Percentiles rank a stretch among this genome's conserved stretches.
These are phyloP conservation scores for Colletotrichum australisinense DNA, from an alignment of 2,329 filamentous ascomycete species.

Conservation along the genomic window DNA sequence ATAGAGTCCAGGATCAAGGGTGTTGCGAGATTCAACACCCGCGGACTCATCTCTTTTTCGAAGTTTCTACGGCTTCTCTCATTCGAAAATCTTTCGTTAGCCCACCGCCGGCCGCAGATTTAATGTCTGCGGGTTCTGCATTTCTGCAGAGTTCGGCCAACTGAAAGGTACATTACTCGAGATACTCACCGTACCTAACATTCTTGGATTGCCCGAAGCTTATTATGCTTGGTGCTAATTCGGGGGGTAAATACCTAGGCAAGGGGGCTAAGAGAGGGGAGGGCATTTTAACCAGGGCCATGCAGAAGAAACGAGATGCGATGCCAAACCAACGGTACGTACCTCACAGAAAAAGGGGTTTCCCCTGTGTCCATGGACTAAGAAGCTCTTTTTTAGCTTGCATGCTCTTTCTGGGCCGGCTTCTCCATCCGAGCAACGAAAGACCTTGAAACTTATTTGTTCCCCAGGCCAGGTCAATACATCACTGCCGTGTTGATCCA, in stretches of 20 bases:
- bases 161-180: constrained; percentile 23
- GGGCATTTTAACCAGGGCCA: neutral
- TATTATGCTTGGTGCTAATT: constrained; percentile 8
- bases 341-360: neutral
- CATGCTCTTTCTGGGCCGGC: neutral
- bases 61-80: constrained; percentile 9
- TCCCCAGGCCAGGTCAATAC: neutral
- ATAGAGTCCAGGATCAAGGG: constrained; percentile 29
- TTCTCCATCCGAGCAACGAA: constrained; percentile 12
- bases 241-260: neutral
- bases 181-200: neutral
- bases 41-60: constrained; percentile 20
- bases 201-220: neutral
- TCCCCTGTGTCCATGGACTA: neutral
- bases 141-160: constrained; percentile 6
- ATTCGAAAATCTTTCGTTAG: neutral
- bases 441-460: constrained; percentile 3
- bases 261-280: neutral
- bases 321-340: constrained; percentile 14
- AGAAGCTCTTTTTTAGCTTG: neutral
- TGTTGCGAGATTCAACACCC: constrained; percentile 7
- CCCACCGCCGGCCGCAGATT: neutral
- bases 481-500: neutral
- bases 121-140: neutral
- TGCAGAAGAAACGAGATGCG: neutral